phyloP scores from a whole-genome alignment of 371 early-diverging fungal genomes.

The Smittium culicis region DNA sequence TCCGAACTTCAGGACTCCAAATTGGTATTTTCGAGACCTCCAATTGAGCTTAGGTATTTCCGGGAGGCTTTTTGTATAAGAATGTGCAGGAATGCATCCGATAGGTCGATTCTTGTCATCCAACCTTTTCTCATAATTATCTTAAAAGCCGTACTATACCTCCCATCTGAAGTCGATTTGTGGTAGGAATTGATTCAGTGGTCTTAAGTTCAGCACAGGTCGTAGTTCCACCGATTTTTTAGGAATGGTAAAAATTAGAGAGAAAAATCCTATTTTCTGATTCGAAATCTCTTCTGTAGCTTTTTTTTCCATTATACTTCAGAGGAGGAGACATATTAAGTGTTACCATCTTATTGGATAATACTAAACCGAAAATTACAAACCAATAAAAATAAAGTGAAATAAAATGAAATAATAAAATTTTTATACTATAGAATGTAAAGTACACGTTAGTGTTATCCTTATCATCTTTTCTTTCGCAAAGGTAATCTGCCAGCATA shows the following conservation, averaged over 20 bases:
- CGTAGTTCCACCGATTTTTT: neutral
- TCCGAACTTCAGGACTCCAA: constrained; percentile 15
- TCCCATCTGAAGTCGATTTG: neutral
- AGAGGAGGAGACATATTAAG: too few species aligned
- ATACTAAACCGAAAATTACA: too few species aligned
- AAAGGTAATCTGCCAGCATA: too few species aligned
- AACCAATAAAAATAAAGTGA: too few species aligned
- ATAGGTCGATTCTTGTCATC: constrained; percentile 4
- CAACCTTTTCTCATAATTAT: constrained; percentile 2
- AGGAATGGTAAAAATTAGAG: neutral
- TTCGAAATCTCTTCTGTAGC: neutral
- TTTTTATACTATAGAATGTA: too few species aligned
- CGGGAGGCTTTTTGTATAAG: neutral
- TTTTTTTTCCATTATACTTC: too few species aligned
- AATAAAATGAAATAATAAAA: too few species aligned
- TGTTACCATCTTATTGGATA: too few species aligned
- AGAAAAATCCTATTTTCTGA: neutral
- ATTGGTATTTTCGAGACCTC: constrained; percentile 21
- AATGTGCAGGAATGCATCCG: neutral
- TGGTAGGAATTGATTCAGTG: neutral
- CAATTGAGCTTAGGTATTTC: neutral
- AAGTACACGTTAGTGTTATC: too few species aligned
- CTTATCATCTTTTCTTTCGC: too few species aligned
- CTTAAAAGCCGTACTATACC: neutral
- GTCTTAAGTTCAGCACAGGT: constrained; percentile 6